Base-by-base conservation (phyloP, 805 yeast species). In the Candida mattraensis region DNA sequence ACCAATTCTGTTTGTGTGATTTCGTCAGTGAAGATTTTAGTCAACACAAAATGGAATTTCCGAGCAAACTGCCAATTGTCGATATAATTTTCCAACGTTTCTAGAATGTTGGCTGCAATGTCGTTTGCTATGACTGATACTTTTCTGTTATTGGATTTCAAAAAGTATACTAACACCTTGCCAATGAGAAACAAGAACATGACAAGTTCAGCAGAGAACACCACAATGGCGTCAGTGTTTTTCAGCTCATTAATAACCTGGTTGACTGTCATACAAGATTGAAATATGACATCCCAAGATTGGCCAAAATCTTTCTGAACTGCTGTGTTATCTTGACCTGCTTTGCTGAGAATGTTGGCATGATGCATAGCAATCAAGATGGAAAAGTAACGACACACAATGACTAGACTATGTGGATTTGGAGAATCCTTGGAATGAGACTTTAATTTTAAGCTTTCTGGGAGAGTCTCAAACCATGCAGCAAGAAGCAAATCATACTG, bases 201-300 rank as follows among this genome's bases (percentile, higher is more conserved):
- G 5, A 38, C 9, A 11, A 29, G 18, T 14, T 26, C 29, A 13
- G 39, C 18, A 9, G 42, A 18, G 12, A 35, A 33, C n/a, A 31
- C 26, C 15, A n/a, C 23, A n/a, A 40, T 21, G 13, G 20, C 33
- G 13, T 18, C 28, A 9, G 27, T 25, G 24, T n/a, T 19, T 33
- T 36, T 37, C 27, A 35, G 37, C 24, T 18, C 30, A 7, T 18
- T 22, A 6, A 37, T 13, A 8, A 40, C 42, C 24, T 21, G 37
- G 35, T 37, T 39, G 13, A 29, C 24, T 26, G 35, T 39, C 17
- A 41, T 12, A n/a, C 45, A 32, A 20, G 39, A 37, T 32, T 40
- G 44, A 13, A 49, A 38, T 5, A 49, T 16, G 9, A 49, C 37
- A 2, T 48, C 54, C 48, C 52, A 45, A 3, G 55, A 51, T 9